phyloP scores from a whole-genome alignment of 2,329 filamentous ascomycete species.

The Aspergillus intermedius region DNA sequence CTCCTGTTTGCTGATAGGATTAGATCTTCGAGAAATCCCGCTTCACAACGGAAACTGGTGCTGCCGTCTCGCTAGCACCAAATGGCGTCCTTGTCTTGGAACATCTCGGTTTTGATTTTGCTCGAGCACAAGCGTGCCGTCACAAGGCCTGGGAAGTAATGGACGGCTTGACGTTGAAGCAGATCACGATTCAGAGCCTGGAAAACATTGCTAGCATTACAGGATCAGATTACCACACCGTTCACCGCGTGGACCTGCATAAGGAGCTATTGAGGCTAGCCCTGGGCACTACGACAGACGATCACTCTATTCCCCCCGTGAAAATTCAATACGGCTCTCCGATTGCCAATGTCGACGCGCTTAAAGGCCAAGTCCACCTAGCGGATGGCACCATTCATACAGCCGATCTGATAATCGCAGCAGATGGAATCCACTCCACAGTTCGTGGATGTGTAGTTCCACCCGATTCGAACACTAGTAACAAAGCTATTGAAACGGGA shows the following conservation, averaged over 20 bases:
- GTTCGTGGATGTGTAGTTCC: conserved; percentile 7
- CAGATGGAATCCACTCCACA: conserved; percentile 25
- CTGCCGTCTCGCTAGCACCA: conserved; percentile 23
- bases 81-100: conserved; percentile 21
- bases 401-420: conserved; percentile 27
- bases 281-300: not conserved
- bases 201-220: not conserved
- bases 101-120: conserved; percentile 21
- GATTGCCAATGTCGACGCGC: conserved; percentile 17
- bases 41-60: conserved; percentile 23
- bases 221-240: conserved; percentile 3
- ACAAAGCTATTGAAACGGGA: conserved; percentile 6
- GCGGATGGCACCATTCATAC: conserved; percentile 12
- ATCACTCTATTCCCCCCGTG: not conserved
- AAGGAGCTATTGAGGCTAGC: conserved; percentile 13
- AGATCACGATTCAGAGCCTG: conserved; percentile 4
- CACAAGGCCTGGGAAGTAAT: conserved; percentile 15
- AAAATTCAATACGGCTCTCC: conserved; percentile 15
- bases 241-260: conserved; percentile 15
- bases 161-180: conserved; percentile 14
- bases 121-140: conserved; percentile 15
- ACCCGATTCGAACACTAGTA: not conserved
- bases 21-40: conserved; percentile 25
- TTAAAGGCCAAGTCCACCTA: conserved; percentile 13
- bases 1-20: not conserved